A percentile compares a stretch with the other conserved stretches of the same genome.
These are phyloP conservation scores for Biscutella laevigata DNA, from an alignment of 441 rosid genomes.

Conservation along the genomic window DNA sequence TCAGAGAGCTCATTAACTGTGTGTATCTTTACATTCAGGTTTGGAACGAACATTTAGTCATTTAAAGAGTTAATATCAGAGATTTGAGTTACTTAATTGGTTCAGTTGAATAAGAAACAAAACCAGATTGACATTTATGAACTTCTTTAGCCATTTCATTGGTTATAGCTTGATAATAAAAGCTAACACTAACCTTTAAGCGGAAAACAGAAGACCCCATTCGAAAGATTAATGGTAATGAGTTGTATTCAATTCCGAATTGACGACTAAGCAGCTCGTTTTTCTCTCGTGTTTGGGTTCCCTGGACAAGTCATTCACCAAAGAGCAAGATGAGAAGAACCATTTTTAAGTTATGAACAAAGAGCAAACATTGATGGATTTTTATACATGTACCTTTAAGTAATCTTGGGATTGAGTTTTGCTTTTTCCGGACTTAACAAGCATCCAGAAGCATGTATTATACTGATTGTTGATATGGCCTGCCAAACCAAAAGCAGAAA, in stretches of 20 bases:
- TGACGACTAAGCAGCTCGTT: conserved; percentile 49
- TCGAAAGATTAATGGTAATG: conserved; percentile 56
- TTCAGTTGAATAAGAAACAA: neutral
- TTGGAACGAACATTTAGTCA: neutral
- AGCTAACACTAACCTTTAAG: conserved; percentile 27
- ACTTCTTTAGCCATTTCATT: neutral
- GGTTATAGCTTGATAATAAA: neutral
- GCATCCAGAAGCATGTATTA: conserved; percentile 87
- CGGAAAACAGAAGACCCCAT: conserved; percentile 68
- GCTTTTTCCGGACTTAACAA: conserved; percentile 72
- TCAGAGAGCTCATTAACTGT: neutral
- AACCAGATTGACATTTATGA: neutral
- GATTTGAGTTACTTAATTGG: neutral
- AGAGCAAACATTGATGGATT: no score
- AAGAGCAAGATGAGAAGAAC: neutral
- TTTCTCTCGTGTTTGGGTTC: conserved; percentile 76
- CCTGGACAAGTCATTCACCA: conserved; percentile 33
- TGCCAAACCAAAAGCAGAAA: conserved; percentile 25
- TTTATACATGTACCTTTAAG: conserved; percentile 42
- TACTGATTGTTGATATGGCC: conserved; percentile 95
- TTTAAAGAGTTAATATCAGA: neutral
- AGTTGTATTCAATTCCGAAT: conserved; percentile 56
- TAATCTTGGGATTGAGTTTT: conserved; percentile 60
- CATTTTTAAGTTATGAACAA: neutral
- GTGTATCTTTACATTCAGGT: neutral